Percentiles rank a stretch among this genome's conserved stretches.
Conservation (phyloP, 1,284 basidiomycete species). For the Microbotryum violaceum region DNA sequence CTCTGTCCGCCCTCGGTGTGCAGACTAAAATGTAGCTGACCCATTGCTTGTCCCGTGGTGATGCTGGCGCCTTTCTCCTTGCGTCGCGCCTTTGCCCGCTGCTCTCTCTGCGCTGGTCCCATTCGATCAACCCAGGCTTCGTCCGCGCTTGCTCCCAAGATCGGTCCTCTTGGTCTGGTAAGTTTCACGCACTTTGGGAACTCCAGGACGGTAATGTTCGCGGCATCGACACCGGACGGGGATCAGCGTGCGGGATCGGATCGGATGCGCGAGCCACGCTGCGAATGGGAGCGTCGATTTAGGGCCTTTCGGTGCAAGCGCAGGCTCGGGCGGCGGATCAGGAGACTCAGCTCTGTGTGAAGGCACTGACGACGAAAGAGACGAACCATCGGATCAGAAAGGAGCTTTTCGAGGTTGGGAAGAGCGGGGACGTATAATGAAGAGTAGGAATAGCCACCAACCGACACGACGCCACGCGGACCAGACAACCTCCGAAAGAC, state of each 20-base stretch:
- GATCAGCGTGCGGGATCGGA: too few species aligned
- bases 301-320: too few species aligned
- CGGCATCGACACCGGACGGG: too few species aligned
- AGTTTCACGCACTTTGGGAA: conserved; percentile 40
- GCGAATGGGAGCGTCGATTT: not conserved
- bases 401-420: too few species aligned
- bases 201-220: too few species aligned
- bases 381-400: too few species aligned
- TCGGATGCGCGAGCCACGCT: not conserved
- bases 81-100: too few species aligned
- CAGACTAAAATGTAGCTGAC: not conserved
- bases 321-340: not conserved
- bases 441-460: not conserved
- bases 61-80: too few species aligned
- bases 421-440: not conserved
- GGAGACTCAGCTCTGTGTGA: too few species aligned
- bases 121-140: conserved; percentile 52
- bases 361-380: too few species aligned
- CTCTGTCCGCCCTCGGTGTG: not conserved
- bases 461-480: conserved; percentile 1
- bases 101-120: too few species aligned
- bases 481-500: not conserved
- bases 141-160: conserved; percentile 97
- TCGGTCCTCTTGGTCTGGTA: conserved; percentile 99
- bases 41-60: too few species aligned